Base-by-base conservation (phyloP, 192 early-diverging fungal species). In the Gamsiella multidivaricata region DNA sequence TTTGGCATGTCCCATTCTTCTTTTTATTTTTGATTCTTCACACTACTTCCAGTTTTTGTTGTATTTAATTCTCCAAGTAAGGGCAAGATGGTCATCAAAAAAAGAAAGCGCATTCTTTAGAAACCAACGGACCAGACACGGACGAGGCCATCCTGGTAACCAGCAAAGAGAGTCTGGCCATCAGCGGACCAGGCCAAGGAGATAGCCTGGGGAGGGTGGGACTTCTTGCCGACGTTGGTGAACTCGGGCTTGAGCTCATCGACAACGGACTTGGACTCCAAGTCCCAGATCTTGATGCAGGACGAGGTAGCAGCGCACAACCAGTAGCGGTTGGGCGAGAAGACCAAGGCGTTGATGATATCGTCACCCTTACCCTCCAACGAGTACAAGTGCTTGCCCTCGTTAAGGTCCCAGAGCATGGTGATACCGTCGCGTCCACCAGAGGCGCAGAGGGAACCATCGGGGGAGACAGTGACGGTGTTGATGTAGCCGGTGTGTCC, bases 301-400 rank as follows among this genome's bases (percentile, higher is more conserved):
- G 87, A 87, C 70, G 87, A 86, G 71, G 96, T 97, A 82, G 97
- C 97, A 81, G 96, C 97, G 90, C 95, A 97, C 82, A 99, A 90
- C 97, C 97, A 99, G 95, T 99, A 99, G 62, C 96, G 90, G 95
- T 99, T 98, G 82, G 97, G 97, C 75, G 96, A 97, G 94, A 99
- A 99, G 74, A 92, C 91, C 55, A 99, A 89, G 69, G 96, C 91
- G 91, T 99, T 94, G 93, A 99, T 95, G 81, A 91, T 86, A 84
- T 93, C 92, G 62, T 91, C 94, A 80, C 95, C 96, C 72, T 75
- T 75, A 34, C 72, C 72, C 84, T 97, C 96, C 60, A 99, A 88
- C 57, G 96, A 96, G 94, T 99, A 98, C 82, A 99, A 90, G 95
- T 99, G 97, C 94, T 98, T 98, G 91, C 91, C 93, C 80, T 99